Conservation (phyloP, 2,329 filamentous ascomycete genomes). For the Phoma sp. region DNA sequence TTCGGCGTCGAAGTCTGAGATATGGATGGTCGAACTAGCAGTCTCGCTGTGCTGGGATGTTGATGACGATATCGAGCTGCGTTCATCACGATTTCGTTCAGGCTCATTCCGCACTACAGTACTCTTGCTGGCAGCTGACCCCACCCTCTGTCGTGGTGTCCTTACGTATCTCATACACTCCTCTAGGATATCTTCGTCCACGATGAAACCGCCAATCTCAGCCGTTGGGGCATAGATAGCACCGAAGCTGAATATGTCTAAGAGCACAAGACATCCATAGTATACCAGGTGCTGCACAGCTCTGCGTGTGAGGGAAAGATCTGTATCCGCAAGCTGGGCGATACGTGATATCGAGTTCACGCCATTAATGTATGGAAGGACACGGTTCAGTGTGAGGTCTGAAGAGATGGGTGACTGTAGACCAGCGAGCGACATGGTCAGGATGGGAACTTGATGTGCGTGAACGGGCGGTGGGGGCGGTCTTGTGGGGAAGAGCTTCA, state of each 20-base stretch:
- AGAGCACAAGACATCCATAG: constrained; percentile 87
- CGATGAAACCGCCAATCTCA: constrained; percentile 79
- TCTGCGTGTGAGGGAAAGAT: constrained; percentile 83
- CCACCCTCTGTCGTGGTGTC: constrained; percentile 50
- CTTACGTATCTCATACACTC: constrained; percentile 86
- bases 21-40: constrained; percentile 21
- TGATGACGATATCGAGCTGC: constrained; percentile 34
- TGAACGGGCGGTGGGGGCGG: constrained; percentile 78
- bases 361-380: constrained; percentile 88
- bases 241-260: constrained; percentile 94
- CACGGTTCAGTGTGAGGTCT: constrained; percentile 78
- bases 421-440: constrained; percentile 59
- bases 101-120: constrained; percentile 24
- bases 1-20: constrained; percentile 22
- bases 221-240: constrained; percentile 87
- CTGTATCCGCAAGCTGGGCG: constrained; percentile 82
- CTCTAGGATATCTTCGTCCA: constrained; percentile 77
- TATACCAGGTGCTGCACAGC: constrained; percentile 90
- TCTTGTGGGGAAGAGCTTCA: constrained; percentile 91
- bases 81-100: constrained; percentile 28
- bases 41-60: constrained; percentile 28
- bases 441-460: constrained; percentile 89
- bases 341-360: constrained; percentile 89
- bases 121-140: constrained; percentile 18
- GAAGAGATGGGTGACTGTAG: constrained; percentile 62